These are phyloP conservation scores for Cryptomeria japonica DNA, from an alignment of 75 land plant genomes.

Conservation along the genomic window DNA sequence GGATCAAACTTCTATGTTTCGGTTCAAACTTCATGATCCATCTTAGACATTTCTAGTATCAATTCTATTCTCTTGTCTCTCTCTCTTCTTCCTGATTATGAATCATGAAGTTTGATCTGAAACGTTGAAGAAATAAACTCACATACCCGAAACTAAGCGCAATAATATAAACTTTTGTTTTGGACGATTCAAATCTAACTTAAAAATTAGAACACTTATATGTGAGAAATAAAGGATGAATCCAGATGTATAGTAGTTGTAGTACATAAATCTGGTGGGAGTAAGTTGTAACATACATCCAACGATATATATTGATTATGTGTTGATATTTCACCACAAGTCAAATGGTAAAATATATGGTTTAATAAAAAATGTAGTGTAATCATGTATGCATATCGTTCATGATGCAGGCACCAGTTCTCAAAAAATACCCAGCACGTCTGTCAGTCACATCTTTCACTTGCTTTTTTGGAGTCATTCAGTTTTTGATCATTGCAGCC, in stretches of 20 bases:
- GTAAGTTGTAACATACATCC: background rate
- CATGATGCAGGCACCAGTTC: slow-evolving; percentile 53
- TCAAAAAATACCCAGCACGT: slow-evolving; percentile 72
- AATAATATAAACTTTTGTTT: too few relatives aligned
- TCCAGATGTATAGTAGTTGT: background rate
- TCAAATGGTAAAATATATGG: background rate
- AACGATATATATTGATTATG: background rate
- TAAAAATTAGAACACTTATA: too few relatives aligned
- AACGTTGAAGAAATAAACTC: too few relatives aligned
- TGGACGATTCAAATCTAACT: background rate
- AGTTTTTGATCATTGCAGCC: slow-evolving; percentile 51
- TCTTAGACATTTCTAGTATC: too few relatives aligned
- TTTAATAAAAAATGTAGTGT: background rate
- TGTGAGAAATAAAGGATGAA: background rate
- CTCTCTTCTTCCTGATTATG: too few relatives aligned
- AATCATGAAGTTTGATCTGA: too few relatives aligned
- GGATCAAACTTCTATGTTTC: too few relatives aligned
- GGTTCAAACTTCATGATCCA: too few relatives aligned
- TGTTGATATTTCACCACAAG: background rate
- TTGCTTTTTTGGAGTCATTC: slow-evolving; percentile 63
- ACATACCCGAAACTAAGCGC: too few relatives aligned
- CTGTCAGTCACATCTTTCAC: slow-evolving; percentile 60
- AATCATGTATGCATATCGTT: background rate
- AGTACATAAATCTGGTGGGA: too few relatives aligned
- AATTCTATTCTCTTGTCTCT: too few relatives aligned